Evolutionary conservation across 441 rosid genomes (phyloP), one percentile per base, ranked within the genome.

Genomic region (Populus hybrid): DNA sequence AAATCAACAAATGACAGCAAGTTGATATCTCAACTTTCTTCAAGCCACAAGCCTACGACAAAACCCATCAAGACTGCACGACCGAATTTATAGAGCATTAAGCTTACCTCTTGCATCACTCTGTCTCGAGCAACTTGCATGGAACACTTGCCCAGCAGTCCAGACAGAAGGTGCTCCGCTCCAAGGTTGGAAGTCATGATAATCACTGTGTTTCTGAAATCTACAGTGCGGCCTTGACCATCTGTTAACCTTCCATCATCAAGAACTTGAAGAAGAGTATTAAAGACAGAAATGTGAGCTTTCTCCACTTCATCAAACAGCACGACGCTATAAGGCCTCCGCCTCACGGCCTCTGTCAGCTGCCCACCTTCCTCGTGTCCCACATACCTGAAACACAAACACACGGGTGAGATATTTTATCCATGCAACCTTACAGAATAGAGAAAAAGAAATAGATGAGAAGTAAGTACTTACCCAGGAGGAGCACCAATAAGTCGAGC

Each of bases 331-430:
- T 89, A 95, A 19, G 97, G 98, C 66, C 98, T 80, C 46, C 92
- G 83, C 86, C 95, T 91, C 65, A 91, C 97, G 28, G 97, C 97
- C 76, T 95, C 94, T 0, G 99, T 95, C 2, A 95, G 87, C 46
- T 95, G 97, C 11, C 99, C 99, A 26, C 98, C 98, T 88, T 94
- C 95, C 73, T 94, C 99, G 5, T 95, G 97, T 70, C 98, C 99
- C 7, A 94, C 93, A 74, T 95, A 95, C 78, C 96, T 93, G 79
- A 10, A 76, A 42, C 2, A 16, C 6, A n/a, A 2, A 14, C 26
- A 19, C 28, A 42, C 6, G 0, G 7, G 79, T 81, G 2, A 88
- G 80, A 23, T 4, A 34, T 30, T 2, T 30, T 2, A 59, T 4
- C 3, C 4, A 35, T 1, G 1, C 7, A 57, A 38, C 19, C 26